These are phyloP conservation scores for Podila epigama DNA, from an alignment of 192 early-diverging fungal genomes.

Conservation along the genomic window DNA sequence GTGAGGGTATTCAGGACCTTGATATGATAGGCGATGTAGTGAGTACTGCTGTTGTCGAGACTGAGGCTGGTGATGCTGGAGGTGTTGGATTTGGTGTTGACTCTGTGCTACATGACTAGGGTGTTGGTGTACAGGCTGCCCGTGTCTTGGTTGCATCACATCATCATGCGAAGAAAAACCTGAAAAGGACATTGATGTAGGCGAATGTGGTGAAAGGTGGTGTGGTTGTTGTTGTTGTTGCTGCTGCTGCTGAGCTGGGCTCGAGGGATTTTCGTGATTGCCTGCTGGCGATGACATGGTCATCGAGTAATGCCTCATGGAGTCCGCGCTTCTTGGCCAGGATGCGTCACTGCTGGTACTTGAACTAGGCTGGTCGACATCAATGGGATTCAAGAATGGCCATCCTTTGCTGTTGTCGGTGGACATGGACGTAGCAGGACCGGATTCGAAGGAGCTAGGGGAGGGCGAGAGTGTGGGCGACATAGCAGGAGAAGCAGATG, in stretches of 20 bases:
- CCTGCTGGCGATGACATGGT: background rate
- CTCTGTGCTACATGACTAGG: too few species aligned
- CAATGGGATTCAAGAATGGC: slow-evolving; percentile 16
- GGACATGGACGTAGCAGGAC: slow-evolving; percentile 31
- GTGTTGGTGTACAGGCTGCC: background rate
- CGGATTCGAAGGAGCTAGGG: slow-evolving; percentile 14
- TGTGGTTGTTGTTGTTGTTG: too few species aligned
- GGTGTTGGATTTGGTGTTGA: too few species aligned
- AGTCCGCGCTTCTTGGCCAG: background rate
- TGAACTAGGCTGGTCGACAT: background rate
- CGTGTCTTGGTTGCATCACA: too few species aligned
- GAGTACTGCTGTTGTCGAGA: background rate
- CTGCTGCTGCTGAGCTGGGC: background rate
- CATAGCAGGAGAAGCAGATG: slow-evolving; percentile 22
- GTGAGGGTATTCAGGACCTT: too few species aligned
- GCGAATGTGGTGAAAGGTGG: background rate
- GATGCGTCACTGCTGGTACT: background rate
- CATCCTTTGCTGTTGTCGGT: slow-evolving; percentile 16
- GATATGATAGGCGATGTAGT: too few species aligned
- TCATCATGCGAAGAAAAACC: too few species aligned
- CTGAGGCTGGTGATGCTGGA: background rate
- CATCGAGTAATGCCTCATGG: background rate
- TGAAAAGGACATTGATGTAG: background rate
- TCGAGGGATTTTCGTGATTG: slow-evolving; percentile 1
- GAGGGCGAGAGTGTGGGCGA: slow-evolving; percentile 34